Base-by-base conservation (phyloP, 2,329 filamentous ascomycete genomes). In the Nannizziopsis barbatae region DNA sequence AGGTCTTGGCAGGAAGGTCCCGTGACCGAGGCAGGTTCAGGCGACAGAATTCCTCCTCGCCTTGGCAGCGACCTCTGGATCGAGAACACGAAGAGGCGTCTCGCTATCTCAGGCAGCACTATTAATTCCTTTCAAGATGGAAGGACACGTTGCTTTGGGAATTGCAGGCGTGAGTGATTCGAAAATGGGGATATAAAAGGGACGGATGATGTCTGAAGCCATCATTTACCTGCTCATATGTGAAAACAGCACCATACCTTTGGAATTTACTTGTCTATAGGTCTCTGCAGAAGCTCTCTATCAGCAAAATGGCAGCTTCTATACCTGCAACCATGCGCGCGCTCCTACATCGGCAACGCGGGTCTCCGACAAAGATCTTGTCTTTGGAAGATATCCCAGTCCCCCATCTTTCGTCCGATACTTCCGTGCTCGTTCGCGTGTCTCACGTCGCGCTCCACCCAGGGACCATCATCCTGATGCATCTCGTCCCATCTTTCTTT, bases 361-460 rank as follows among this genome's bases (percentile, higher is more conserved):
- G 50, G 27, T 37, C 46, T 17, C 50, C 50, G 11, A 27, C 42
- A 15, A 37, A 43, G 14, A 40, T 49, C 11, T 33, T 52, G 11
- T 47, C 46, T 11, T 3, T 52, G 11, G 35, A 49, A 22, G 35
- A 52, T 27, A 36, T 31, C 30, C 15, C 39, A 14, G 32, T 52
- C 27, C 47, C 50, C 11, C 30, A 39, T 14, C 44, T 50, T 3
- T 33, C 42, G 33, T 44, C 50, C 20, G 47, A 52, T 27, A 50
- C 50, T 4, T 52, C 50, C 12, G 44, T 52, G 8, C 50, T 52
- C 12, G 44, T 52, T 10, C 50, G 50, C n/a, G 50, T 52, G 14
- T 50, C 50, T 8, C 47, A 52, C 37, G 50, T 52, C 7, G 50
- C 50, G 12, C 39, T 50, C 11, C 50, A 52, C n/a, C 50, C 50